phyloP scores from a whole-genome alignment of 306 rosid genomes.

The Casuarina equisetifolia region DNA sequence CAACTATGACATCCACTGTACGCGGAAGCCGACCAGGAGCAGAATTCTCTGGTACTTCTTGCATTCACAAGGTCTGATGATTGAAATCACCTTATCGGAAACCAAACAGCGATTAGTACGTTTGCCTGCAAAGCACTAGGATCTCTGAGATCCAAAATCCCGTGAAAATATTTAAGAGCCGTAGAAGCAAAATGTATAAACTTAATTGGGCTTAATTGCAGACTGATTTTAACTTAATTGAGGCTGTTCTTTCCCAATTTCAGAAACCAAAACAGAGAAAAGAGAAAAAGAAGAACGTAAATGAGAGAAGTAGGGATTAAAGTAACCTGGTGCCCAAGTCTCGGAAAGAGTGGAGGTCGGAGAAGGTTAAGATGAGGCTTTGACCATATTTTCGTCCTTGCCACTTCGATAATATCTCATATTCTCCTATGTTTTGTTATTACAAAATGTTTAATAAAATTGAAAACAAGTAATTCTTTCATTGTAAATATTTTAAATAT shows the following conservation, averaged over 20 bases:
- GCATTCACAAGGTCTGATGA: slow-evolving; percentile 92
- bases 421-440: too few relatives aligned
- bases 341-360: slow-evolving; percentile 87
- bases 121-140: not conserved
- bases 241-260: not conserved
- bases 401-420: too few relatives aligned
- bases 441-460: too few relatives aligned
- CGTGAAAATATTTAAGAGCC: not conserved
- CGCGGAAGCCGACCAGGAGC: slow-evolving; percentile 99
- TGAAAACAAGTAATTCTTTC: too few relatives aligned
- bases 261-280: too few relatives aligned
- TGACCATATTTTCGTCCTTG: too few relatives aligned
- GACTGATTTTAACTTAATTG: not conserved
- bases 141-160: not conserved
- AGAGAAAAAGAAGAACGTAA: not conserved
- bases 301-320: not conserved
- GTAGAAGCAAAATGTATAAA: not conserved
- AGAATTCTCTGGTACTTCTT: slow-evolving; percentile 97
- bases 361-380: slow-evolving; percentile 74
- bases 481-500: too few relatives aligned
- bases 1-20: slow-evolving; percentile 84
- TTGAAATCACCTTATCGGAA: not conserved
- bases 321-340: slow-evolving; percentile 75
- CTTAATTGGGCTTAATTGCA: not conserved
- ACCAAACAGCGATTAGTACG: not conserved